Base-by-base conservation (phyloP, 768 basidiomycete genomes). In the Lentinula raphanica region DNA sequence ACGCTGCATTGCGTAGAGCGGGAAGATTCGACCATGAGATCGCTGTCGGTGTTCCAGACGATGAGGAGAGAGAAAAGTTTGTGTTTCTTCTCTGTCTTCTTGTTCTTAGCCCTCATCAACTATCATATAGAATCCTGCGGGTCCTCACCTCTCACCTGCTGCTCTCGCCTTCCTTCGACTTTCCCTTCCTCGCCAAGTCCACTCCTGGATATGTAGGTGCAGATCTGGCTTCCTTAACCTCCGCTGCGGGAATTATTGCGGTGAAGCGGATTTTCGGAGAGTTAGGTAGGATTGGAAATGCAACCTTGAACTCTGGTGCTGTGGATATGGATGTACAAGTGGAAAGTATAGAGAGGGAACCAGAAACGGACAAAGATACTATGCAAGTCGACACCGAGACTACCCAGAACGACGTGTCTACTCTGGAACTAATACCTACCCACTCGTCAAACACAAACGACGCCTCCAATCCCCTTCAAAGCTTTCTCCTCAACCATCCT, bases 171-270 rank as follows among this genome's bases (percentile, higher is more conserved):
- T 86, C 94, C 60, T 94, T 98, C 60, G 85, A 99, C 69, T 97
- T 94, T 69, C 68, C 76, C 6, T 79, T 80, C 3, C 79, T 99
- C 3, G 95, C 96, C 19, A 96, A 93, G 71, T 86, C 89, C 1
- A 99, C 96, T 0, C 97, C 97, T 2, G 97, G 97, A 2, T 99
- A 97, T 65, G 95, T 98, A 12, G 95, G 97, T 28, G 97, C 97
- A 0, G 96, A 99, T 74, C 71, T 98, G 31, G 84, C 90, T 0
- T 90, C 95, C 0, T 74, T 98, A 5, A 92, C 94, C 0, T 90
- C 93, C 7, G 94, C 94, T 21, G 96, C 96, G 1, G 96, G 96
- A 1, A 90, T 98, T 56, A 89, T 94, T 49, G 95, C 97, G 0
- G 95, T 98, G 31, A 98, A 98, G 71, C 83, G 97, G 25, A 97